Conservation (phyloP, 83 land plant species). For the Picea abies region DNA sequence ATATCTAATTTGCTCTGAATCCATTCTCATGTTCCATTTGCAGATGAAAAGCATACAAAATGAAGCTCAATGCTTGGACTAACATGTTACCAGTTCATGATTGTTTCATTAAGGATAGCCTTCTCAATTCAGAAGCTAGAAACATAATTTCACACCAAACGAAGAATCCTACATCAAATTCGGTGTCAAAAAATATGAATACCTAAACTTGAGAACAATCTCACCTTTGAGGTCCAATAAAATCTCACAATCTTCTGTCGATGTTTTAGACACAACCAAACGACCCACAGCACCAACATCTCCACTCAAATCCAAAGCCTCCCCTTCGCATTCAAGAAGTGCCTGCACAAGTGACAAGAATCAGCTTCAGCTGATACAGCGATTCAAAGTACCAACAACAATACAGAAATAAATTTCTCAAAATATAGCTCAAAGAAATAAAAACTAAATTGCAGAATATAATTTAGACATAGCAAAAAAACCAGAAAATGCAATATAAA, state of each 20-base stretch:
- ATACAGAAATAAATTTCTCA: background rate
- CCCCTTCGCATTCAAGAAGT: slow-evolving; percentile 96
- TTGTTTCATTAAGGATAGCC: background rate
- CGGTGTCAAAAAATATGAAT: background rate
- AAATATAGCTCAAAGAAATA: too few relatives aligned
- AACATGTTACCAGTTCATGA: background rate
- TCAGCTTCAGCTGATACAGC: slow-evolving; percentile 8
- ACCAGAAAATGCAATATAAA: background rate
- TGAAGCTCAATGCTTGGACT: background rate
- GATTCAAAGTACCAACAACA: background rate
- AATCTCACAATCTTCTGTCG: slow-evolving; percentile 49
- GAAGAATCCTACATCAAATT: background rate
- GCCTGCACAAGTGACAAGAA: slow-evolving; percentile 49
- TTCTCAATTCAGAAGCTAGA: background rate
- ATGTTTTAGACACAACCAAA: slow-evolving; percentile 47
- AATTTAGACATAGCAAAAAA: background rate
- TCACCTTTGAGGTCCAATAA: slow-evolving; percentile 84
- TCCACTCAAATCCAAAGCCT: slow-evolving; percentile 90
- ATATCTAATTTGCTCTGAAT: background rate
- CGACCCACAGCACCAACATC: slow-evolving; percentile 96
- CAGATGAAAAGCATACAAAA: background rate
- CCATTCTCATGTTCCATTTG: background rate
- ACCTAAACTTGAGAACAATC: background rate
- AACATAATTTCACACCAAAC: background rate
- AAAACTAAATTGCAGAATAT: background rate